These are phyloP conservation scores for Torrubiella hemipterigena DNA, from an alignment of 2,329 filamentous ascomycete species.

Conservation along the genomic window DNA sequence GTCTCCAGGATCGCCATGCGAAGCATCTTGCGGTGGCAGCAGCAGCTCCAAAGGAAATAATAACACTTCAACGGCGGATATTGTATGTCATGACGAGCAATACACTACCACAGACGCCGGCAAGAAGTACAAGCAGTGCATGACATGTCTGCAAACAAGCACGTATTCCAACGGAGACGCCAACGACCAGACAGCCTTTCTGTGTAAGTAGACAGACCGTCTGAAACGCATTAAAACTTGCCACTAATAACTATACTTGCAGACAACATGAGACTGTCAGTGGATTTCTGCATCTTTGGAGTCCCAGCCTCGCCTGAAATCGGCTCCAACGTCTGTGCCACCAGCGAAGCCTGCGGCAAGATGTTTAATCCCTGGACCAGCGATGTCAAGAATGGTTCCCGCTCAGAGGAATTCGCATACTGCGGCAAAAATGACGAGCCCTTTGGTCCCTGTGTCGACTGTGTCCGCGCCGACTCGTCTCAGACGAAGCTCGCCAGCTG, in stretches of 20 bases:
- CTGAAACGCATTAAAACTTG: not conserved
- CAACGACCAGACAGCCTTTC: slow-evolving; percentile 43
- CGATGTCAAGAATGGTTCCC: slow-evolving; percentile 22
- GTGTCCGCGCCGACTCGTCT: slow-evolving; percentile 28
- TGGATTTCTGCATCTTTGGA: slow-evolving; percentile 40
- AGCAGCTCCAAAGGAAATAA: slow-evolving; percentile 25
- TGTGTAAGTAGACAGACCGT: slow-evolving; percentile 44
- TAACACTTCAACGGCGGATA: slow-evolving; percentile 29
- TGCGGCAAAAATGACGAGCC: slow-evolving; percentile 25
- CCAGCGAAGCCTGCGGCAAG: slow-evolving; percentile 39
- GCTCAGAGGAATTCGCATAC: slow-evolving; percentile 22
- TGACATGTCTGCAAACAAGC: slow-evolving; percentile 41
- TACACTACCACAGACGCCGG: slow-evolving; percentile 24
- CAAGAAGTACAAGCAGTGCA: slow-evolving; percentile 36
- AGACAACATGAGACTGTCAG: slow-evolving; percentile 43
- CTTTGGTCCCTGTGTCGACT: slow-evolving; percentile 30
- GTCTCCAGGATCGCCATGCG: slow-evolving; percentile 41
- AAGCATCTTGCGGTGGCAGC: slow-evolving; percentile 36
- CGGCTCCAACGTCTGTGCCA: slow-evolving; percentile 36
- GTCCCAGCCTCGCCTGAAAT: slow-evolving; percentile 34
- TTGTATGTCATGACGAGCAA: slow-evolving; percentile 33
- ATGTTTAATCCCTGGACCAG: slow-evolving; percentile 27
- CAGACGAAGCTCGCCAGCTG: slow-evolving; percentile 37
- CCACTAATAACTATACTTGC: slow-evolving; percentile 2
- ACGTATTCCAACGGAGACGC: slow-evolving; percentile 31